Conservation (phyloP, 2,329 filamentous ascomycete species). For the Aspergillus quadrilineatus region DNA sequence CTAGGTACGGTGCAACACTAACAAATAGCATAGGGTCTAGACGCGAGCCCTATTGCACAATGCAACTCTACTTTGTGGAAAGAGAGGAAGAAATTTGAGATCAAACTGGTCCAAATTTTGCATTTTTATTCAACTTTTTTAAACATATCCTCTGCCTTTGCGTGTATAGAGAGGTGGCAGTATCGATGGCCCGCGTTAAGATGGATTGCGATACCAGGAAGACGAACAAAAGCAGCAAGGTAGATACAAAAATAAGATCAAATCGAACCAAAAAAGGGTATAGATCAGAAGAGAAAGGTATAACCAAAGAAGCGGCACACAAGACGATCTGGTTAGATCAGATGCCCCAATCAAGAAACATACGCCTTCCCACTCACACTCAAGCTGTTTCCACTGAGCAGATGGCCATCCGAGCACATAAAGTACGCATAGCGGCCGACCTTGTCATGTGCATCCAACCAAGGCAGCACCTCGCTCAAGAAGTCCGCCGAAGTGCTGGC, state of each 20-base stretch:
- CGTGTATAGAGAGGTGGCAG: too few species aligned
- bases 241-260: neutral
- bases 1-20: neutral
- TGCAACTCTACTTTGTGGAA: neutral
- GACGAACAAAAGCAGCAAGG: neutral
- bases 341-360: neutral
- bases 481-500: slow-evolving; percentile 32
- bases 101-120: too few species aligned
- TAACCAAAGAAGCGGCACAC: neutral
- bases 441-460: slow-evolving; percentile 38
- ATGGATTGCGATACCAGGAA: too few species aligned
- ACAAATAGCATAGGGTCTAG: neutral
- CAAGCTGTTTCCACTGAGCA: slow-evolving; percentile 29
- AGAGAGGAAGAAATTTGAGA: too few species aligned
- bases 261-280: neutral
- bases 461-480: slow-evolving; percentile 39
- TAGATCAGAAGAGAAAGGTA: neutral
- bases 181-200: too few species aligned
- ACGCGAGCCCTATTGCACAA: neutral
- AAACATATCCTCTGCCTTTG: too few species aligned
- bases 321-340: neutral
- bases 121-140: too few species aligned
- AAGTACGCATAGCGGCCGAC: slow-evolving; percentile 48
- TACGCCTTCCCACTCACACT: slow-evolving; percentile 35
- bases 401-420: slow-evolving; percentile 33